phyloP scores from a whole-genome alignment of 352 stramenopile species.

The Phytophthora hibernalis region DNA sequence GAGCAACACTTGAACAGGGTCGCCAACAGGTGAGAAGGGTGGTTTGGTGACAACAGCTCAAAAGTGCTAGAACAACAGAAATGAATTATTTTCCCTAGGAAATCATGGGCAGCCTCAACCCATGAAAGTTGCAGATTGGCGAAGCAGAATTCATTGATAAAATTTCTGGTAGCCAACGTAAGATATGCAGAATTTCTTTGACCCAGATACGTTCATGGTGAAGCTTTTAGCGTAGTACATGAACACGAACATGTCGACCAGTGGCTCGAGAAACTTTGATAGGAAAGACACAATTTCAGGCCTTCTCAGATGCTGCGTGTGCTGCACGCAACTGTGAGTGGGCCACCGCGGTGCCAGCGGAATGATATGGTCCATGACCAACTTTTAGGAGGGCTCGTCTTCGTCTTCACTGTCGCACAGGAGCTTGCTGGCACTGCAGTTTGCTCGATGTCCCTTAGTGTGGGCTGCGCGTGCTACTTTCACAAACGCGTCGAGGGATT shows the following conservation, averaged over 20 bases:
- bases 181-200: slow-evolving; percentile 76
- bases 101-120: slow-evolving; percentile 73
- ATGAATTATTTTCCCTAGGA: too few relatives aligned
- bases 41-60: too few relatives aligned
- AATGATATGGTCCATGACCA: slow-evolving; percentile 70
- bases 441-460: slow-evolving; percentile 35
- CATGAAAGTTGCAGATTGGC: slow-evolving; percentile 75
- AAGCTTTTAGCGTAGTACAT: slow-evolving; percentile 77
- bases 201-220: slow-evolving; percentile 42
- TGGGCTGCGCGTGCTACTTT: slow-evolving; percentile 62
- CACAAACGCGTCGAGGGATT: slow-evolving; percentile 80
- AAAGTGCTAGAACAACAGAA: too few relatives aligned
- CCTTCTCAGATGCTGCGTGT: slow-evolving; percentile 55
- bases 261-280: slow-evolving; percentile 68
- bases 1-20: too few relatives aligned
- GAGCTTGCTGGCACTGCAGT: slow-evolving; percentile 36
- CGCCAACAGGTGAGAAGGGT: too few relatives aligned
- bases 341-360: slow-evolving; percentile 67
- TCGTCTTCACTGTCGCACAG: slow-evolving; percentile 52
- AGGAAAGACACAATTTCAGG: slow-evolving; percentile 66
- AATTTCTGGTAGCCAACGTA: slow-evolving; percentile 78
- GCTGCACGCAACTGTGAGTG: slow-evolving; percentile 51
- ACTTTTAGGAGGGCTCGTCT: slow-evolving; percentile 58
- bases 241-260: slow-evolving; percentile 84
- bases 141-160: slow-evolving; percentile 78